Percentiles rank a stretch among this genome's conserved stretches.
Evolutionary conservation across 2,329 filamentous ascomycete genomes (phyloP).

Genomic region (Colletotrichum orchidophilum): DNA sequence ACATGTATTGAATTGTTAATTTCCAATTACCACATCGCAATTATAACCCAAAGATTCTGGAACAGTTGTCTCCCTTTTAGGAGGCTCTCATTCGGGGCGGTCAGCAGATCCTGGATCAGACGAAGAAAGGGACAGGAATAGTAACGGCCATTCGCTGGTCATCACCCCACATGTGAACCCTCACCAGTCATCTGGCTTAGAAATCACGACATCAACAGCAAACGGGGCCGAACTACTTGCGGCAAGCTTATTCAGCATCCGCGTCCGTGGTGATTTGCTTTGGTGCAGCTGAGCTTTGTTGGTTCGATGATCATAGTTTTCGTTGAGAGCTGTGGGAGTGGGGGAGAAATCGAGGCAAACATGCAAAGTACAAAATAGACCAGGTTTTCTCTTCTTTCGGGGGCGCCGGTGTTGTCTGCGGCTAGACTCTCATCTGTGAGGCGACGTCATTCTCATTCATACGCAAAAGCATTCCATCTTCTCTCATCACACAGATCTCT

Average conservation of each 20-base stretch:
- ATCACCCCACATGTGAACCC: not conserved
- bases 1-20: not conserved
- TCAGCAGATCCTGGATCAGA: not conserved
- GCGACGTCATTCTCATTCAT: not conserved
- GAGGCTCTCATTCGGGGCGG: not conserved
- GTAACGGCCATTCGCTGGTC: no score
- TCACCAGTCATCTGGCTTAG: slow-evolving; percentile 9
- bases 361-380: not conserved
- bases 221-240: slow-evolving; percentile 11
- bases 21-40: not conserved
- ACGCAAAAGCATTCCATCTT: no score
- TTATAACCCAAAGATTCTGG: not conserved
- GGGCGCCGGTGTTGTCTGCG: not conserved
- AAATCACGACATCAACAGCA: slow-evolving; percentile 17
- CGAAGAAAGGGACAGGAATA: not conserved
- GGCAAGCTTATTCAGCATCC: slow-evolving; percentile 16
- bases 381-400: not conserved
- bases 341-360: no score
- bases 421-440: not conserved
- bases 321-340: not conserved
- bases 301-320: not conserved
- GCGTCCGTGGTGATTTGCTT: not conserved
- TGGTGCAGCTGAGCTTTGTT: not conserved
- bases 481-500: not conserved
- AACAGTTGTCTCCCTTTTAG: not conserved